phyloP scores from a whole-genome alignment of 345 rosid genomes.

The Sapria himalayana region DNA sequence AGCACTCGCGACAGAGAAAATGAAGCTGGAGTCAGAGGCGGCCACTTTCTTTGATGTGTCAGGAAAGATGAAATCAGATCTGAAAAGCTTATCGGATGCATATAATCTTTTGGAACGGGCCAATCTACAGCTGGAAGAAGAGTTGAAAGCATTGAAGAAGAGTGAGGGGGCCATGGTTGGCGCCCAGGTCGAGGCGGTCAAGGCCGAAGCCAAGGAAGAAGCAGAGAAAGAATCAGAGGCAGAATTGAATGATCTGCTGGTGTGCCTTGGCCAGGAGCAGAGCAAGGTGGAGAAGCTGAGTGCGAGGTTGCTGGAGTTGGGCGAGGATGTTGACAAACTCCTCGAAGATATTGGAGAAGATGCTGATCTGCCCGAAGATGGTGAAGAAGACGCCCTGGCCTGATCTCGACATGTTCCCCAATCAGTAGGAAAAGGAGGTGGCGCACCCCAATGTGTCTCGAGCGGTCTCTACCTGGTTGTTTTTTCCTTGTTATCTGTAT shows the following conservation, averaged over 20 bases:
- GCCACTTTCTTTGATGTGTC: slow-evolving; percentile 46
- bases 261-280: slow-evolving; percentile 95
- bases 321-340: slow-evolving; percentile 64
- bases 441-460: no score
- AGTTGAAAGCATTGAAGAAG: slow-evolving; percentile 59
- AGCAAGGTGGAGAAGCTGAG: slow-evolving; percentile 81
- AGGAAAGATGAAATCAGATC: slow-evolving; percentile 64
- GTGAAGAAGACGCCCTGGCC: slow-evolving; percentile 49
- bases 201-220: slow-evolving; percentile 79
- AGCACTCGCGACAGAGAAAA: slow-evolving; percentile 47
- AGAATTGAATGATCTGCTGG: slow-evolving; percentile 81
- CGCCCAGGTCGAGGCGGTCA: slow-evolving; percentile 41
- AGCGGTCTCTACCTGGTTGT: no score
- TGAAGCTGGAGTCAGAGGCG: slow-evolving; percentile 46
- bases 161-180: slow-evolving; percentile 22
- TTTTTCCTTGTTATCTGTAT: no score
- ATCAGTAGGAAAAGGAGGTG: no score
- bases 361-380: slow-evolving; percentile 48
- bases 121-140: slow-evolving; percentile 59
- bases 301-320: slow-evolving; percentile 50
- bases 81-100: slow-evolving; percentile 69
- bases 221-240: slow-evolving; percentile 90
- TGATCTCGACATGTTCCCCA: no score
- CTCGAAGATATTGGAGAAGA: slow-evolving; percentile 88
- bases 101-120: slow-evolving; percentile 75